Evolutionary conservation across 768 basidiomycete species (phyloP).

Genomic region (Saitozyma podzolica): DNA sequence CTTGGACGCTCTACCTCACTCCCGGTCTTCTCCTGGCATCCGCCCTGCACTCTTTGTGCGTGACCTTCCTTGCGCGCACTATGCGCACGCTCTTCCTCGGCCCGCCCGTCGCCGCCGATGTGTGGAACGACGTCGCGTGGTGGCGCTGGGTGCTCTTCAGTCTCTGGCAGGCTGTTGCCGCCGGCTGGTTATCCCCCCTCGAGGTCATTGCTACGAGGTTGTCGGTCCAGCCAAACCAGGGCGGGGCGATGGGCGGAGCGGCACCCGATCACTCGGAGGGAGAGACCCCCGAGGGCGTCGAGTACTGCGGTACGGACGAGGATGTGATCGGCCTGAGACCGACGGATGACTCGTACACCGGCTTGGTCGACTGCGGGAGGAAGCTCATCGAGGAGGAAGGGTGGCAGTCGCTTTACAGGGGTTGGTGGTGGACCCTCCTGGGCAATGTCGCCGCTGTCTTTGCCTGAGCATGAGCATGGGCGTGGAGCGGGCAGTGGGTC

Average conservation of each 20-base stretch:
- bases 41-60: conserved; percentile 45
- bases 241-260: conserved; percentile 15
- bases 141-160: conserved; percentile 47
- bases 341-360: conserved; percentile 49
- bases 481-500: not conserved
- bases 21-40: conserved; percentile 48
- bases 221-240: conserved; percentile 46
- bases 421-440: conserved; percentile 50
- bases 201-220: conserved; percentile 50
- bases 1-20: conserved; percentile 48
- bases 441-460: conserved; percentile 38
- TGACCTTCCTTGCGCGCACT: conserved; percentile 45
- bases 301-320: conserved; percentile 48
- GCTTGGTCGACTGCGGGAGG: conserved; percentile 45
- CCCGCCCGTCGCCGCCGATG: conserved; percentile 26
- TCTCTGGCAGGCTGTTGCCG: conserved; percentile 48
- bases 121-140: conserved; percentile 18
- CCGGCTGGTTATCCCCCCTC: conserved; percentile 46
- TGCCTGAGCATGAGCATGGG: not conserved
- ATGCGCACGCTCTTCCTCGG: conserved; percentile 38
- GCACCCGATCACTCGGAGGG: conserved; percentile 21
- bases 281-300: conserved; percentile 41
- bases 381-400: conserved; percentile 51
- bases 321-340: conserved; percentile 53
- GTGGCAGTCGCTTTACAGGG: conserved; percentile 44